phyloP scores from a whole-genome alignment of 305 asterid genomes.

The Ajuga reptans region DNA sequence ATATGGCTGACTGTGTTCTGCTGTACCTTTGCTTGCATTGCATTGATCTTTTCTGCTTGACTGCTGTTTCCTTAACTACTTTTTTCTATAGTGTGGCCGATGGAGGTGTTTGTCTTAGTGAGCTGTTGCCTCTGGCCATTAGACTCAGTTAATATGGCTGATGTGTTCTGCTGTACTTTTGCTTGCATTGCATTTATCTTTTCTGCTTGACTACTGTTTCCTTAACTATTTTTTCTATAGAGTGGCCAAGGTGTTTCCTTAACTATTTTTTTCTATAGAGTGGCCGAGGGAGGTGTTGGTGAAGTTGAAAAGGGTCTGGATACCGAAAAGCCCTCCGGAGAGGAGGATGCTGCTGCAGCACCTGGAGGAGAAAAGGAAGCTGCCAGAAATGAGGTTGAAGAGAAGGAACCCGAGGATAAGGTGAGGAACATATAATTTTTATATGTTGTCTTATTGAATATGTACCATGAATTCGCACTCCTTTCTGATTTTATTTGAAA shows the following conservation, averaged over 20 bases:
- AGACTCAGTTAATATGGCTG: neutral
- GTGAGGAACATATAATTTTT: constrained; percentile 24
- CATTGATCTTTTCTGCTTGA: neutral
- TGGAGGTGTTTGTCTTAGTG: constrained; percentile 38
- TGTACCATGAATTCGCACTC: too few relatives aligned
- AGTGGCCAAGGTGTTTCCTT: constrained; percentile 32
- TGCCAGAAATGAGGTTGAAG: constrained; percentile 14
- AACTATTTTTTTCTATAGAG: constrained; percentile 28
- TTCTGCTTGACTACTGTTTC: neutral
- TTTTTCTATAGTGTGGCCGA: constrained; percentile 27
- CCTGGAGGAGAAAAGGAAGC: constrained; percentile 49
- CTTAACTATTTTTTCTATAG: constrained; percentile 25
- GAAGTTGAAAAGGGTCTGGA: constrained; percentile 52
- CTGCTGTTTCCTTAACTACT: neutral
- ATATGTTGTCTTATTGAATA: too few relatives aligned
- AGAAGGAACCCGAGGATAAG: constrained; percentile 37
- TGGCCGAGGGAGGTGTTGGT: constrained; percentile 37
- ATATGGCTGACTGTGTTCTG: neutral
- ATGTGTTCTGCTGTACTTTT: neutral
- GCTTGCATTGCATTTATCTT: neutral
- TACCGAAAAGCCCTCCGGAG: constrained; percentile 47
- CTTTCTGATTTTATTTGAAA: too few relatives aligned
- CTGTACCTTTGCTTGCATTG: neutral
- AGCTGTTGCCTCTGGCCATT: neutral
- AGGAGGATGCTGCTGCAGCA: constrained; percentile 42